phyloP scores from a whole-genome alignment of 2,329 filamentous ascomycete genomes.

The Chalaropsis ovoidea region DNA sequence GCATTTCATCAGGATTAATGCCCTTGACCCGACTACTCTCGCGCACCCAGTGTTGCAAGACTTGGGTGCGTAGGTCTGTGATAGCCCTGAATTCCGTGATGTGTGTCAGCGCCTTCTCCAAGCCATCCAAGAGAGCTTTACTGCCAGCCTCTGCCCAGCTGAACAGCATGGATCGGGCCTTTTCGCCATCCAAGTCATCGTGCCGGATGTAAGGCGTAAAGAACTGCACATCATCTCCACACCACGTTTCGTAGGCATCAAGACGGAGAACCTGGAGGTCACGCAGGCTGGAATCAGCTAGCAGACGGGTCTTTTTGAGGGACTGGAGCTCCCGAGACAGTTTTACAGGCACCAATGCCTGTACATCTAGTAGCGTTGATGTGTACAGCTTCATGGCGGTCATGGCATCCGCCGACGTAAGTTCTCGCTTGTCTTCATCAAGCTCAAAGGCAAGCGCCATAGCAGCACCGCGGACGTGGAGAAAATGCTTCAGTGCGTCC shows the following conservation, averaged over 20 bases:
- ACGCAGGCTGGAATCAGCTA: conserved; percentile 60
- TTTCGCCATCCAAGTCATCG: conserved; percentile 56
- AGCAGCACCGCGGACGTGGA: conserved; percentile 59
- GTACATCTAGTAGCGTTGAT: conserved; percentile 65
- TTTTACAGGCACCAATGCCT: conserved; percentile 61
- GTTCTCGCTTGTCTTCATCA: conserved; percentile 36
- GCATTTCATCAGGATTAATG: conserved; percentile 57
- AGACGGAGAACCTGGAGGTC: conserved; percentile 60
- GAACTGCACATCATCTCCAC: conserved; percentile 68
- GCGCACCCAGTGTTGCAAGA: conserved; percentile 66
- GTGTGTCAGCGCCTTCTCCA: conserved; percentile 48
- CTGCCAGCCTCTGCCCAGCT: conserved; percentile 55
- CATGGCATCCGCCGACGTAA: conserved; percentile 44
- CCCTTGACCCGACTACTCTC: conserved; percentile 55
- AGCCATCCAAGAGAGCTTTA: conserved; percentile 49
- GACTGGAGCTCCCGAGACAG: conserved; percentile 58
- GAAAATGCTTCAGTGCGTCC: conserved; percentile 69
- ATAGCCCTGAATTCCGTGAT: conserved; percentile 59
- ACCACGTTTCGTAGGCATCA: conserved; percentile 69
- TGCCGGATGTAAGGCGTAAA: conserved; percentile 83
- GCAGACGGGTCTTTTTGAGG: conserved; percentile 59
- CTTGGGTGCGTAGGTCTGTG: conserved; percentile 56
- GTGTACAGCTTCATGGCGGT: conserved; percentile 63
- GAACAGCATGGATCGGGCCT: conserved; percentile 51
- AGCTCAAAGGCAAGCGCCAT: conserved; percentile 52